Evolutionary conservation across 1,284 basidiomycete genomes (phyloP).

Genomic region (Ganoderma meredithae): DNA sequence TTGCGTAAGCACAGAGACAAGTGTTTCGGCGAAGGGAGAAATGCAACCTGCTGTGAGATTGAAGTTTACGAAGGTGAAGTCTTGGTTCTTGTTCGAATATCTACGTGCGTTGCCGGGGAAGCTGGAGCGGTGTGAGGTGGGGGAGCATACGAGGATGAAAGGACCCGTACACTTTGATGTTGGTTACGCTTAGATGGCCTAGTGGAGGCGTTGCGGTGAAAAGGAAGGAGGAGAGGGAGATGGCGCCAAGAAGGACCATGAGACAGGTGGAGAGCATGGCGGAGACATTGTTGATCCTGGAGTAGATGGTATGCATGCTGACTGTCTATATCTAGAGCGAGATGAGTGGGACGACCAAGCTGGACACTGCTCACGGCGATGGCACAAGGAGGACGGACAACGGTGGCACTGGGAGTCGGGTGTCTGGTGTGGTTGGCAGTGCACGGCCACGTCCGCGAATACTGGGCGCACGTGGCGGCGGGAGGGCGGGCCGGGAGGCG

Average conservation of each 20-base stretch:
- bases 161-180: constrained; percentile 41
- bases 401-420: background rate
- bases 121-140: background rate
- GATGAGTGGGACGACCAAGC: background rate
- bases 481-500: constrained; percentile 1
- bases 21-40: constrained; percentile 14
- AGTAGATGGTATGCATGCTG: constrained; percentile 71
- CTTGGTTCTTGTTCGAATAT: constrained; percentile 65
- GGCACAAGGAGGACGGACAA: background rate
- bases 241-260: constrained; percentile 76
- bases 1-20: constrained; percentile 6
- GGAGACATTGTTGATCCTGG: constrained; percentile 77
- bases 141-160: background rate
- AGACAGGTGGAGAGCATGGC: constrained; percentile 81
- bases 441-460: background rate
- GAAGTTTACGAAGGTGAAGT: constrained; percentile 80
- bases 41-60: constrained; percentile 76
- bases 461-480: background rate
- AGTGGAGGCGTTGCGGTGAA: constrained; percentile 66
- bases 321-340: constrained; percentile 7
- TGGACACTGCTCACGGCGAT: background rate
- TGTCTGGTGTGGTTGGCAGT: background rate
- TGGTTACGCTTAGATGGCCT: constrained; percentile 52
- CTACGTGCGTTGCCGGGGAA: constrained; percentile 62
- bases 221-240: constrained; percentile 75